Evolutionary conservation across 1,284 basidiomycete genomes (phyloP), one percentile per base, ranked within the genome.

Genomic region (Rhodotorula mucilaginosa): DNA sequence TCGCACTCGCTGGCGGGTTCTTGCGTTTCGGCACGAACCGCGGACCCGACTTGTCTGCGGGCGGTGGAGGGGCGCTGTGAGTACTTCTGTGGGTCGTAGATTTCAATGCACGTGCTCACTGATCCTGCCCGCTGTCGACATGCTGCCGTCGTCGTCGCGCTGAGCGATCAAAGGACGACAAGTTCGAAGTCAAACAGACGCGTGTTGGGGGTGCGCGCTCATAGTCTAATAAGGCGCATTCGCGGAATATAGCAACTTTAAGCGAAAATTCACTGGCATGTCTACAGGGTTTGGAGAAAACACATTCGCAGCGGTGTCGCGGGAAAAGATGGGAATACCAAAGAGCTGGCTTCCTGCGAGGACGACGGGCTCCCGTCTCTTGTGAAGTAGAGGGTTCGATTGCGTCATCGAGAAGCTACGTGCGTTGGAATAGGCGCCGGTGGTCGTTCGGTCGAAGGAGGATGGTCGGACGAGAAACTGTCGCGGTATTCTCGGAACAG

Each of bases 21-120:
- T 95, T 97, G 68, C 95, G 88, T 80, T 88, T 91, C 72, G 84
- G 87, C 62, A 93, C 88, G 79, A 95, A 99, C 78, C 98, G 94
- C 8, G 89, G 84, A 1, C 94, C 93, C 79, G 58, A 58, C 54
- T 74, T 74, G 70, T 71, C 71, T 73, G 68, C 12, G 16, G 26
- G 52, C 44, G n/a, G 2, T 2, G 23, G 10, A 18, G 1, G 46
- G 29, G 6, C 26, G 26, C 10, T 26, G 44, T 58, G n/a, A 65
- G 58, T 16, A 16, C 5, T 21, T 31, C 0, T 3, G 16, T 21
- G 10, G 2, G 12, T 5, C 1, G 19, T 16, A 19, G 2, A 39
- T 6, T 0, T 6, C 1, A 49, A 12, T 47, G 7, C 16, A 7
- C 3, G 18, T 5, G 51, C 71, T 26, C 21, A 73, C 71, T 68